Conservation (phyloP, 768 basidiomycete species). For the Tylopilus cervinicoccineus region DNA sequence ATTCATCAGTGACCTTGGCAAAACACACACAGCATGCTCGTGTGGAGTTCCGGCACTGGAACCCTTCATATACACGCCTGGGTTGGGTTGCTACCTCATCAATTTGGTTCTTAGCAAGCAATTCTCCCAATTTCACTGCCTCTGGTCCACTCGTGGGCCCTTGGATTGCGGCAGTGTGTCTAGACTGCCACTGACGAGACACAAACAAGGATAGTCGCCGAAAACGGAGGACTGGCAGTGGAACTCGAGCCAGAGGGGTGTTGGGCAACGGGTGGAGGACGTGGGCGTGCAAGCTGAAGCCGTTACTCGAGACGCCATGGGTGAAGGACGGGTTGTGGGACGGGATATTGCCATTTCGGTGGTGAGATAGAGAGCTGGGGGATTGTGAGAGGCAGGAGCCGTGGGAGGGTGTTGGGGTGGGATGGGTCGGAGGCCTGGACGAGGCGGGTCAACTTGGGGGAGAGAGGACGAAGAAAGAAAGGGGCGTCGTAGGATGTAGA, state of each 20-base stretch:
- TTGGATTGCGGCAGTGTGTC: too few species aligned
- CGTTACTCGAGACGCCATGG: conserved; percentile 34
- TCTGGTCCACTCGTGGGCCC: too few species aligned
- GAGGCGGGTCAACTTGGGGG: not conserved
- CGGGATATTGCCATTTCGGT: conserved; percentile 44
- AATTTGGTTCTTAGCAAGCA: conserved; percentile 33
- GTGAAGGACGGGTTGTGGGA: conserved; percentile 40
- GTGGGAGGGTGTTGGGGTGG: conserved; percentile 31
- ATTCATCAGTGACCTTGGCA: conserved; percentile 50
- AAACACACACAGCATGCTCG: conserved; percentile 42
- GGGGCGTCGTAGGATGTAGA: conserved; percentile 52
- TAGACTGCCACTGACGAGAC: conserved; percentile 35
- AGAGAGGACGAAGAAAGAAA: not conserved
- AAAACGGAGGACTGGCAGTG: conserved; percentile 78
- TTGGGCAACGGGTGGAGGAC: conserved; percentile 61
- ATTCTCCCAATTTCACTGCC: conserved; percentile 31
- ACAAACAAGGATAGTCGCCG: conserved; percentile 71
- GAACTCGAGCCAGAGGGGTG: conserved; percentile 68
- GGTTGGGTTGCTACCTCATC: conserved; percentile 22
- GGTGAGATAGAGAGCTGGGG: conserved; percentile 49
- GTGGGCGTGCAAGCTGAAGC: conserved; percentile 49
- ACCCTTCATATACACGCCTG: conserved; percentile 14
- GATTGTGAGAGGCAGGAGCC: conserved; percentile 59
- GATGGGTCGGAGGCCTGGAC: conserved; percentile 46
- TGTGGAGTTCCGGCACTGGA: conserved; percentile 48